Percentiles rank a stretch among this genome's conserved stretches.
phyloP scores from a whole-genome alignment of 108 stramenopile species.

The Cyclotella baltica region DNA sequence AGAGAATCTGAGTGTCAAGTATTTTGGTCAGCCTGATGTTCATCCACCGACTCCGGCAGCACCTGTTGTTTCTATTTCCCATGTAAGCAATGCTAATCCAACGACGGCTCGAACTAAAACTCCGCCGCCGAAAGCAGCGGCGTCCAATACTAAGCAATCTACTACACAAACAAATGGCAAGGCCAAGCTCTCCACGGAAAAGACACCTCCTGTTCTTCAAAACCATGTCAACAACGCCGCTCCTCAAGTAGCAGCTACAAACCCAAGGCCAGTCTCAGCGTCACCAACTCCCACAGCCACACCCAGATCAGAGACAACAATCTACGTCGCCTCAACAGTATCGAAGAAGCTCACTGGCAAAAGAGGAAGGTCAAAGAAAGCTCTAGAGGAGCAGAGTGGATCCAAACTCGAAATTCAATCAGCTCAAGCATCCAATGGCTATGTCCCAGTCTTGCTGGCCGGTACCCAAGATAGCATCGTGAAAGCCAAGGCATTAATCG shows the following conservation, averaged over 20 bases:
- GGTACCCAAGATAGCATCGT: constrained; percentile 9
- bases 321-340: constrained; percentile 20
- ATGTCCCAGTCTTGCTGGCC: constrained; percentile 36
- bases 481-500: constrained; percentile 32
- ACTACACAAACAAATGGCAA: too few species aligned
- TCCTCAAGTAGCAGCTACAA: background rate
- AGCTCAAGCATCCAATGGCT: constrained; percentile 2
- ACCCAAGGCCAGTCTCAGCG: background rate
- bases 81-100: too few species aligned
- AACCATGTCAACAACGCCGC: too few species aligned
- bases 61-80: background rate
- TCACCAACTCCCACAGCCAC: background rate
- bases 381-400: constrained; percentile 27
- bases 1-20: constrained; percentile 30
- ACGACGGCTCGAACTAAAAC: too few species aligned
- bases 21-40: constrained; percentile 17
- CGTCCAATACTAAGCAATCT: too few species aligned
- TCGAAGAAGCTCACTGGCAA: constrained; percentile 37
- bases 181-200: too few species aligned
- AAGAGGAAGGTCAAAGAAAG: constrained; percentile 40
- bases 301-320: constrained; percentile 10
- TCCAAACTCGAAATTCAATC: constrained; percentile 27
- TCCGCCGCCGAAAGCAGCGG: constrained; percentile 1
- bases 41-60: constrained; percentile 6
- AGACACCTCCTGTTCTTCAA: too few species aligned